Evolutionary conservation across 495 filamentous ascomycete species (phyloP), one percentile per base, ranked within the genome.

Genomic region (Letharia columbiana): DNA sequence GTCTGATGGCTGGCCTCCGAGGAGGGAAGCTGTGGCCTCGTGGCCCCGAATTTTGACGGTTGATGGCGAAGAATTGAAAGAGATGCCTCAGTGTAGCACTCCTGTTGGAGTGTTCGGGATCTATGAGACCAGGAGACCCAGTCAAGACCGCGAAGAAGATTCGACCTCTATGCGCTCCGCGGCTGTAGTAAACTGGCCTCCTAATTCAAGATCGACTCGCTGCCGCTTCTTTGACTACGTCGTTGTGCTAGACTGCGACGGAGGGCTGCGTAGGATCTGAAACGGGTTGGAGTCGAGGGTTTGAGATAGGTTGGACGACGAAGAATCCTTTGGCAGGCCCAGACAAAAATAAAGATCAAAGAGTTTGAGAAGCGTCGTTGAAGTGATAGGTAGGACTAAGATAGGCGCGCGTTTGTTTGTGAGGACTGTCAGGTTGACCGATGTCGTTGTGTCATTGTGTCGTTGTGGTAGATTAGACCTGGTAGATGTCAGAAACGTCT

Each of bases 1-100:
- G 72, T 86, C 83, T 33, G 79, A 76, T 42, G 80, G 78, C 57
- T 74, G 75, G 72, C 82, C 84, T 76, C 85, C 86, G 66, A 89
- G 78, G 70, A 89, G 84, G 79, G 86, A 87, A 71, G 82, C 80
- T 70, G 82, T 77, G 39, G 85, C 84, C 73, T 82, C 83, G 78
- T 84, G 83, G 67, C 80, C 80, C 74, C 75, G 77, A 81, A 84
- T 86, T 74, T 85, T 86, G 82, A 74, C 77, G 75, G 71, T 44
- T 68, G 35, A 61, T 20, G 35, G 58, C 23, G 13, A 18, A 0
- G 2, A 57, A 17, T 13, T 45, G 28, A 42, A 52, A 35, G 28
- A 3, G 47, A 33, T 54, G 23, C 2, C 18, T 33, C 8, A 17
- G 31, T 61, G 35, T 40, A n/a, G 28, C n/a, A 18, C 57, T 6